Evolutionary conservation across 148 eudicot species (phyloP).

Genomic region (Rhododendron simsii): DNA sequence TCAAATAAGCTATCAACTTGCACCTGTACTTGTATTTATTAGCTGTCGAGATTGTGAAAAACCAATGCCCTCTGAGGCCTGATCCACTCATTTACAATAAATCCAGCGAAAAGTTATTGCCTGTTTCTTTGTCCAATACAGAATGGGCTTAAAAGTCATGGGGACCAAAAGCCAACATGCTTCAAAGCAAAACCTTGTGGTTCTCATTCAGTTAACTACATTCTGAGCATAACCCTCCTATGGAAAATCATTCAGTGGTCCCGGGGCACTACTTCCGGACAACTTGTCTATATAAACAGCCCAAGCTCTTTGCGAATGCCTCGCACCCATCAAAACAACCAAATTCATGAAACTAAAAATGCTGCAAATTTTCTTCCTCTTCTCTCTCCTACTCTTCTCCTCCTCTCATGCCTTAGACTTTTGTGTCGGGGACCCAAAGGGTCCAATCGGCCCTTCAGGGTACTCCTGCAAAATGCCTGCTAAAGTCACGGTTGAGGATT

Average conservation of each 20-base stretch:
- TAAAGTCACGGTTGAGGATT: conserved; percentile 44
- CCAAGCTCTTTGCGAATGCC: neutral
- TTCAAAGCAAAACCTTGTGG: conserved; percentile 1
- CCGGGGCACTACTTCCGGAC: neutral
- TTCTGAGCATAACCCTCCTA: neutral
- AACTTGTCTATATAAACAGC: neutral
- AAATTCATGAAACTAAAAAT: conserved; percentile 28
- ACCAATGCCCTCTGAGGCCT: neutral
- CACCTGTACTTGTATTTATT: neutral
- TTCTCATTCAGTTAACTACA: neutral
- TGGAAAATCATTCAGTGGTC: neutral
- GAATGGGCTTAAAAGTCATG: neutral
- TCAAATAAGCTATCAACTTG: neutral
- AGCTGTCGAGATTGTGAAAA: conserved; percentile 2
- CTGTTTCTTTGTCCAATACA: conserved; percentile 1
- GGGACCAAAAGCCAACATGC: neutral
- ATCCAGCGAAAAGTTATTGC: neutral
- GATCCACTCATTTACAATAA: neutral
- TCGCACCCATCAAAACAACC: neutral
- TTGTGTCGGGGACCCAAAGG: conserved; percentile 56
- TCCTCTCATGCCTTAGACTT: conserved; percentile 44
- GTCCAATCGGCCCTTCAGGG: conserved; percentile 55
- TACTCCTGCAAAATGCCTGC: conserved; percentile 63
- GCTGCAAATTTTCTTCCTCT: conserved; percentile 34
- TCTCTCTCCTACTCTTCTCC: conserved; percentile 38